Evolutionary conservation across 2,329 filamentous ascomycete species (phyloP), one percentile per base, ranked within the genome.

Genomic region (Domatiomyces catenatus): DNA sequence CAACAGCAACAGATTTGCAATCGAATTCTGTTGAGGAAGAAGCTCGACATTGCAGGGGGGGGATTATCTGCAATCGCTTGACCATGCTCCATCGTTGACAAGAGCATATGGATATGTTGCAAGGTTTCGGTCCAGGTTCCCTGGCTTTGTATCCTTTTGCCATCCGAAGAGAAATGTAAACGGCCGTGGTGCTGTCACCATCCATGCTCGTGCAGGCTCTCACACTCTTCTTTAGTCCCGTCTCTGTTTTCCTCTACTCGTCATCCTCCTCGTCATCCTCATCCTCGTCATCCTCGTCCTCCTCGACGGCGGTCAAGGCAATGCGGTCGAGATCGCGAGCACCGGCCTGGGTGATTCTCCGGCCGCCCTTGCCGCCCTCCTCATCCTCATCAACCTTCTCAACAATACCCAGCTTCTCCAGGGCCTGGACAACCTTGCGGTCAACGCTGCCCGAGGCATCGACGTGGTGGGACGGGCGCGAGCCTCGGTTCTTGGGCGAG

Each of bases 251-350:
- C 17, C 19, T 20, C 43, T 26, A 26, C 8, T 26, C 43, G 43
- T 45, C 43, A 45, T 45, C 43, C 43, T 20, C 22, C 1, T 45
- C 43, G 15, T 19, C 44, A 15, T 46, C 17, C 44, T 46, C 51
- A 66, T 80, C 76, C 53, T 78, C 75, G 50, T 74, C 73, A 63
- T 81, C 80, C 67, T 84, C 80, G 56, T 84, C 81, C 56, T 77
- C 80, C 75, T 84, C 81, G 63, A 80, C 76, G 52, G 80, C 85
- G 67, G 84, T 88, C 76, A 85, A 83, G 67, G 85, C 85, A 65
- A 90, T 89, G 72, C 79, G 90, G 79, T 96, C 92, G 80, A 98
- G 80, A 84, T 98, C 92, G 79, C 92, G 86, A 82, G 95, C 89
- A 69, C 92, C 92, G 67, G 82, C 81, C 80, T 96, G 88, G 66